phyloP scores from a whole-genome alignment of 176 grass and related monocot genomes.

The Aegilops bicornis region DNA sequence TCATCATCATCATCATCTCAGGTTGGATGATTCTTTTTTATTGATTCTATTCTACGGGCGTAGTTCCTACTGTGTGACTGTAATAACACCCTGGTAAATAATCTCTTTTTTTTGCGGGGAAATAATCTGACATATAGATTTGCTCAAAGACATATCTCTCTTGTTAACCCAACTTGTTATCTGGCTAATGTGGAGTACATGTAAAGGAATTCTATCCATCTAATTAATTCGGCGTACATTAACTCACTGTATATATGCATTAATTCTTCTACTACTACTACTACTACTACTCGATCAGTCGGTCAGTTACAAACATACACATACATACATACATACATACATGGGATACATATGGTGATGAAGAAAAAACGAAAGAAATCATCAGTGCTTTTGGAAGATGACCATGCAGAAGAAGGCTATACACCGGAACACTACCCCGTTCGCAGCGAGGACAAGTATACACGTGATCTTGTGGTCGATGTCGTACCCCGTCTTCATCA shows the following conservation, averaged over 20 bases:
- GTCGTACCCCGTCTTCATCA: constrained; percentile 55
- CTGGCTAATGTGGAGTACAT: neutral
- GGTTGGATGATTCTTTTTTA: no score
- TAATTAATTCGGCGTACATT: neutral
- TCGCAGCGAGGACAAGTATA: constrained; percentile 53
- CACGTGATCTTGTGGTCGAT: constrained; percentile 65
- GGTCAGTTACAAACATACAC: neutral
- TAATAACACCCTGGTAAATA: no score
- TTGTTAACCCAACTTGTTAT: neutral
- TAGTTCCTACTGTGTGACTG: no score
- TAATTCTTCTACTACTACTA: no score
- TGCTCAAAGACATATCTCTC: no score
- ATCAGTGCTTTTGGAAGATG: constrained; percentile 71
- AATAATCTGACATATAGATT: no score
- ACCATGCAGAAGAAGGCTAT: constrained; percentile 91
- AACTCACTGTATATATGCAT: no score
- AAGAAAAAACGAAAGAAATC: neutral
- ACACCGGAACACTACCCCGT: constrained; percentile 72
- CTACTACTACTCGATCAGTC: neutral
- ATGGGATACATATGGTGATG: neutral
- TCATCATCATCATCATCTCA: no score
- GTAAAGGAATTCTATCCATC: neutral
- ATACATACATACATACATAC: neutral
- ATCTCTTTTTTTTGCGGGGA: no score
- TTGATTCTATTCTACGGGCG: no score